phyloP scores from a whole-genome alignment of 306 rosid species.

The Quercus wislizeni region DNA sequence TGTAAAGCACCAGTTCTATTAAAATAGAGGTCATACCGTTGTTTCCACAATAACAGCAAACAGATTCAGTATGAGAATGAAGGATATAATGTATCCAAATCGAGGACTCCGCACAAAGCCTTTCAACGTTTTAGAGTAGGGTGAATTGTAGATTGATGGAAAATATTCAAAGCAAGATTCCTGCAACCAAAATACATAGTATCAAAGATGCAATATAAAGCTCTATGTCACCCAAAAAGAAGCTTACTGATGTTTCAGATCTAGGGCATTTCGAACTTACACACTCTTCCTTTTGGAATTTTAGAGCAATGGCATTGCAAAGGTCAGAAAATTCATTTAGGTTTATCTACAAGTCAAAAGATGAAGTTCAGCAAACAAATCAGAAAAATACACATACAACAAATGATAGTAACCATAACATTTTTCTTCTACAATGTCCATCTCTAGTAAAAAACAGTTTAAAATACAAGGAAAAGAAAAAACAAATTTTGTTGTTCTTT shows the following conservation, averaged over 20 bases:
- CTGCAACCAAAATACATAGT: conserved; percentile 55
- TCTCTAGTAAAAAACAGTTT: no score
- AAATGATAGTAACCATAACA: neutral
- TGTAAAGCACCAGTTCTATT: conserved; percentile 1
- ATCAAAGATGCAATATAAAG: conserved; percentile 29
- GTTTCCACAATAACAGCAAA: conserved; percentile 87
- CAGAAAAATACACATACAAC: neutral
- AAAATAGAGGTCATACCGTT: conserved; percentile 60
- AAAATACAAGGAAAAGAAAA: neutral
- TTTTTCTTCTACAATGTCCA: neutral
- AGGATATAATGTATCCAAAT: conserved; percentile 87
- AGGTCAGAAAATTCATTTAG: conserved; percentile 82
- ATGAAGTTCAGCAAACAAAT: conserved; percentile 20
- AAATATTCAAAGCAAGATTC: conserved; percentile 65
- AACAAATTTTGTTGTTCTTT: neutral
- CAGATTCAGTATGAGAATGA: conserved; percentile 69
- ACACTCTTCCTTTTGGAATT: conserved; percentile 74
- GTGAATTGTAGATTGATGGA: conserved; percentile 47
- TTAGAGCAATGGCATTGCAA: conserved; percentile 89
- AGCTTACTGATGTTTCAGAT: conserved; percentile 20
- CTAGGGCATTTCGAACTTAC: conserved; percentile 46
- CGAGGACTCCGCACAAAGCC: conserved; percentile 60
- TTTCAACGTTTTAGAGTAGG: conserved; percentile 61
- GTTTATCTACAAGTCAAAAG: conserved; percentile 59
- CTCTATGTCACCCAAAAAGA: conserved; percentile 7